These are phyloP conservation scores for Ehretia macrophylla DNA, from an alignment of 257 asterid genomes.

Conservation along the genomic window DNA sequence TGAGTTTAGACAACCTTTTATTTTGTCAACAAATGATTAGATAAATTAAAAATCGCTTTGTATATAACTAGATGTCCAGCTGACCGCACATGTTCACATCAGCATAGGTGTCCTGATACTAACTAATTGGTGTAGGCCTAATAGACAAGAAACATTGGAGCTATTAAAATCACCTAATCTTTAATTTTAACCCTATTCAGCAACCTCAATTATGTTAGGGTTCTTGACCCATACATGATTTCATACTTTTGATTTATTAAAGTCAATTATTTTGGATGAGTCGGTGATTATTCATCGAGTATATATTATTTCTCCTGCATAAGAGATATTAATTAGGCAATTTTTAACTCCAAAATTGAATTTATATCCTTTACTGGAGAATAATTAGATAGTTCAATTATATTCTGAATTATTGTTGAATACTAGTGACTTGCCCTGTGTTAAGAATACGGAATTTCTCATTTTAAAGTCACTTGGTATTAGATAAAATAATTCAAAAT, in stretches of 20 bases:
- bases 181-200: neutral
- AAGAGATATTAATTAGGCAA: too few species aligned
- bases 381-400: too few species aligned
- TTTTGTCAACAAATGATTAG: neutral
- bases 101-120: neutral
- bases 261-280: too few species aligned
- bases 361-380: too few species aligned
- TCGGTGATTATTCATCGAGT: neutral
- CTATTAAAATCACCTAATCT: neutral
- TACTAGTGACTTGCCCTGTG: too few species aligned
- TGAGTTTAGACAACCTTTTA: neutral
- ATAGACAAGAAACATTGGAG: neutral
- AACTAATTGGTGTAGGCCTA: neutral
- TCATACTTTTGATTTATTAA: neutral
- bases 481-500: too few species aligned
- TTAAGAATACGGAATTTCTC: too few species aligned
- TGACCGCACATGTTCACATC: neutral
- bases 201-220: neutral
- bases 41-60: neutral
- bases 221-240: neutral
- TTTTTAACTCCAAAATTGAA: too few species aligned
- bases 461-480: too few species aligned
- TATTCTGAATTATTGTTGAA: too few species aligned
- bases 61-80: neutral
- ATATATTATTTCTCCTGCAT: too few species aligned